A percentile compares a stretch with the other conserved stretches of the same genome.
Evolutionary conservation across 2,329 filamentous ascomycete species (phyloP).

Genomic region (Capronia coronata): DNA sequence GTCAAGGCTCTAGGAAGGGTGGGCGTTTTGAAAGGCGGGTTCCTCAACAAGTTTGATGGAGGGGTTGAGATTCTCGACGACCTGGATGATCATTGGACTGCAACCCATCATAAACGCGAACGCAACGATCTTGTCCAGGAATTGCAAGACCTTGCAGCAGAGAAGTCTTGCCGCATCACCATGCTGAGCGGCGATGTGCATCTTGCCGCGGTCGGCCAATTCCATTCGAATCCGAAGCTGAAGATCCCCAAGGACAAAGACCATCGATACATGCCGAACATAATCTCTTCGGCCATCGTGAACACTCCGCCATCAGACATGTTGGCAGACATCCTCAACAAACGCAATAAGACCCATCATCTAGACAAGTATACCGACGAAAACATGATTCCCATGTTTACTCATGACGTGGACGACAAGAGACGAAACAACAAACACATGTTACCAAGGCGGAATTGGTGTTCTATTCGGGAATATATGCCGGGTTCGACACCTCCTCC

Average conservation of each 20-base stretch:
- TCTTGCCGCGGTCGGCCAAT: constrained; percentile 84
- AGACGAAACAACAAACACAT: constrained; percentile 84
- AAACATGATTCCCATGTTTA: constrained; percentile 91
- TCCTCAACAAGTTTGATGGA: constrained; percentile 84
- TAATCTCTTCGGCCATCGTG: constrained; percentile 89
- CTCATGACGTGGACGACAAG: constrained; percentile 80
- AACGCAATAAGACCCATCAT: constrained; percentile 71
- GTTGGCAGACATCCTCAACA: constrained; percentile 87
- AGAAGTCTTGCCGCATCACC: constrained; percentile 85
- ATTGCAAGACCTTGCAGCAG: constrained; percentile 84
- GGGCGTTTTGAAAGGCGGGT: constrained; percentile 64
- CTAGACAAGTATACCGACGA: constrained; percentile 73
- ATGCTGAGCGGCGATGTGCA: constrained; percentile 93
- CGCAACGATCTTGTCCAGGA: constrained; percentile 81
- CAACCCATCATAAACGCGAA: constrained; percentile 88
- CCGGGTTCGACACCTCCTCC: constrained; percentile 69
- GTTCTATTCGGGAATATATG: constrained; percentile 76
- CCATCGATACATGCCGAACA: constrained; percentile 92
- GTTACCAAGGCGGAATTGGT: constrained; percentile 90
- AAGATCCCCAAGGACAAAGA: constrained; percentile 80
- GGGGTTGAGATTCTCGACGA: constrained; percentile 88
- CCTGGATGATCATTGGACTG: constrained; percentile 94
- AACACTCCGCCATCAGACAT: constrained; percentile 84
- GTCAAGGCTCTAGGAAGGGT: constrained; percentile 80
- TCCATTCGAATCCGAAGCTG: constrained; percentile 85